Conservation (phyloP, 2,329 filamentous ascomycete species). For the Ophioceras dolichostomum region DNA sequence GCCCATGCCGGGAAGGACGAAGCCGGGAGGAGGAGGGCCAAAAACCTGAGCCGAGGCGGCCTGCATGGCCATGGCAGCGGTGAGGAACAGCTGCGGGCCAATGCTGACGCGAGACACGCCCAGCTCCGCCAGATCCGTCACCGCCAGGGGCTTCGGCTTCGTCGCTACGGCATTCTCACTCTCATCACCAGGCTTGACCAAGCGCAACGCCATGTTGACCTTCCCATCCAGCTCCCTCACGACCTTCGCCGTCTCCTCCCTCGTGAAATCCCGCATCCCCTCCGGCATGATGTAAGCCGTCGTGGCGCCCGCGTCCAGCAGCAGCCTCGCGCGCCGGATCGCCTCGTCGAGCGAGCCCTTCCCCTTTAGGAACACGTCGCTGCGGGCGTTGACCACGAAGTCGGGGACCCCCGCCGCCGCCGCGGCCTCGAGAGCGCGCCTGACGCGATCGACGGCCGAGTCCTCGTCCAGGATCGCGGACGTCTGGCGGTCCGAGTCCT, state of each 20-base stretch:
- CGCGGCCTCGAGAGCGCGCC: slow-evolving; percentile 20
- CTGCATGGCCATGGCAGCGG: background rate
- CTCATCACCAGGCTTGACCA: slow-evolving; percentile 16
- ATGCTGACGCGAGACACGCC: slow-evolving; percentile 31
- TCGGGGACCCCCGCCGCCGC: slow-evolving; percentile 27
- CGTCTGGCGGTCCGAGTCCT: slow-evolving; percentile 29
- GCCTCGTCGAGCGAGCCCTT: slow-evolving; percentile 16
- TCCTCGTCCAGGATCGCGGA: slow-evolving; percentile 22
- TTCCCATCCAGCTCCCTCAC: slow-evolving; percentile 25
- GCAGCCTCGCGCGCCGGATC: slow-evolving; percentile 32
- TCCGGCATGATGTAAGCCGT: slow-evolving; percentile 40
- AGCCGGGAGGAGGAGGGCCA: too few species aligned
- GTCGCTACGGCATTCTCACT: slow-evolving; percentile 13
- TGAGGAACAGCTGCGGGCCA: slow-evolving; percentile 1
- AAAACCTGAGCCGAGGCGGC: background rate
- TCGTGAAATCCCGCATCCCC: slow-evolving; percentile 14
- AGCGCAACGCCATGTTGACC: slow-evolving; percentile 15
- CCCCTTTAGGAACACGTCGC: slow-evolving; percentile 25
- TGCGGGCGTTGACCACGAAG: slow-evolving; percentile 37
- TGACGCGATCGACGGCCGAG: slow-evolving; percentile 28
- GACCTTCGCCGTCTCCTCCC: slow-evolving; percentile 24
- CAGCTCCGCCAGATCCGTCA: slow-evolving; percentile 22
- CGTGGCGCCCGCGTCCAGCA: slow-evolving; percentile 35
- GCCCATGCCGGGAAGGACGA: too few species aligned
- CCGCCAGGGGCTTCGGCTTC: too few species aligned